Conservation (phyloP, 2,329 filamentous ascomycete genomes). For the Xylariaceae sp. region DNA sequence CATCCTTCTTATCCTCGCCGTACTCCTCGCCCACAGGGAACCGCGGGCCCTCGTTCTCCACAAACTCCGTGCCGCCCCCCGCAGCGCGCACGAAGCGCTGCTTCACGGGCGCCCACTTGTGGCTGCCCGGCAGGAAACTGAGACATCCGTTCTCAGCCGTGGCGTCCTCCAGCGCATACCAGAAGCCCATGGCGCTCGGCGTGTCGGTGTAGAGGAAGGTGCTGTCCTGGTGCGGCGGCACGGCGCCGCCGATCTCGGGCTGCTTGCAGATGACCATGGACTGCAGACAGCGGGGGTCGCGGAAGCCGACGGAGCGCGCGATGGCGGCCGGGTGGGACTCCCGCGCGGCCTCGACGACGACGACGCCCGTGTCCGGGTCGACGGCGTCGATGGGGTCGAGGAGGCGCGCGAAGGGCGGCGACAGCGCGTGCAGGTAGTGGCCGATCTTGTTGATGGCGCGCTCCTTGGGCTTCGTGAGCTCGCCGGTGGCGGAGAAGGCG, state of each 20-base stretch:
- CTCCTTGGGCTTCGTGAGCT: conserved; percentile 71
- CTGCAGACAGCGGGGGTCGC: conserved; percentile 73
- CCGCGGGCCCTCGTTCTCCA: conserved; percentile 58
- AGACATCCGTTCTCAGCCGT: conserved; percentile 82
- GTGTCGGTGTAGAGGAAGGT: conserved; percentile 89
- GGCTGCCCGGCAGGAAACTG: conserved; percentile 78
- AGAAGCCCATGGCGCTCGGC: conserved; percentile 87
- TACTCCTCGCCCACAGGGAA: conserved; percentile 56
- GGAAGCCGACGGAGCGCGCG: conserved; percentile 66
- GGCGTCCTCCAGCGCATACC: conserved; percentile 94
- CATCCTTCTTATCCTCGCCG: conserved; percentile 35
- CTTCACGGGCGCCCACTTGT: conserved; percentile 62
- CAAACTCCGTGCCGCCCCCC: conserved; percentile 59
- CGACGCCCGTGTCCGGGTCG: conserved; percentile 35
- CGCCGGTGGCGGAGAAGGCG: conserved; percentile 64
- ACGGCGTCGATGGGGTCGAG: conserved; percentile 40
- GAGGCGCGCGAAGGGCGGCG: conserved; percentile 58
- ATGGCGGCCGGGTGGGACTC: conserved; percentile 52
- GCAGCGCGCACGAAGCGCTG: conserved; percentile 67
- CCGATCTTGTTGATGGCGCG: conserved; percentile 87
- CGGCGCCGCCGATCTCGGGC: conserved; percentile 87
- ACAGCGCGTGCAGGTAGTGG: conserved; percentile 67
- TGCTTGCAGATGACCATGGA: conserved; percentile 99
- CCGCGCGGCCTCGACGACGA: conserved; percentile 17
- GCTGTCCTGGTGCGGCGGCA: conserved; percentile 86